phyloP scores from a whole-genome alignment of 2,329 filamentous ascomycete species.

The Diaporthe ampelina region DNA sequence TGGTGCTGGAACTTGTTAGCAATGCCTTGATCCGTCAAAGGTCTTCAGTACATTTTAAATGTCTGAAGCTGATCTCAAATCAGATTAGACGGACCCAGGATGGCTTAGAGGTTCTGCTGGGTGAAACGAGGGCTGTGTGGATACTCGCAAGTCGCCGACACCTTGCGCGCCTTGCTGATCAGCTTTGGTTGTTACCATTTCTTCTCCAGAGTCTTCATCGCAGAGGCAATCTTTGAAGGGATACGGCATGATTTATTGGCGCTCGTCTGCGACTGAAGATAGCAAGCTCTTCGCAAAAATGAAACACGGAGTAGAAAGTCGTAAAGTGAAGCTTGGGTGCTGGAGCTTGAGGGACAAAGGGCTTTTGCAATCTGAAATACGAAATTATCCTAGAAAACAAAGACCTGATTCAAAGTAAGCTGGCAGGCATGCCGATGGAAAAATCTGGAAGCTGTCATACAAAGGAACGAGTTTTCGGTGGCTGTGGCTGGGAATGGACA shows the following conservation, averaged over 20 bases:
- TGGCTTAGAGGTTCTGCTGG: background rate
- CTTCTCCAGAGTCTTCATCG: background rate
- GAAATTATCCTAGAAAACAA: background rate
- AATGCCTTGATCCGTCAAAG: background rate
- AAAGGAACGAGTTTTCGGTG: background rate
- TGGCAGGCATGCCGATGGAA: background rate
- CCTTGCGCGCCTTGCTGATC: background rate
- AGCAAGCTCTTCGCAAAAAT: background rate
- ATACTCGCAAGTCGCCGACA: background rate
- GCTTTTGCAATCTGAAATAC: background rate
- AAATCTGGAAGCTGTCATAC: background rate
- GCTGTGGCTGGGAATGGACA: no score
- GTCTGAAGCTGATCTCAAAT: background rate
- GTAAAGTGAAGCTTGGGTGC: background rate
- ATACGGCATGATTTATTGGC: background rate
- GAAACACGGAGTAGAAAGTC: background rate
- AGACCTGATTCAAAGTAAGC: background rate
- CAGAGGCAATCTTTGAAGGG: background rate
- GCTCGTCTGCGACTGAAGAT: background rate
- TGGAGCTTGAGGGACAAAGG: background rate
- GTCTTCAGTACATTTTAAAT: background rate
- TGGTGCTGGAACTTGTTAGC: background rate
- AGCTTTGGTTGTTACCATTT: background rate
- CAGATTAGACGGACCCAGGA: background rate
- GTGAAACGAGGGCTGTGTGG: background rate